Evolutionary conservation across 1,284 basidiomycete species (phyloP).

Genomic region (Mycena citricolor): DNA sequence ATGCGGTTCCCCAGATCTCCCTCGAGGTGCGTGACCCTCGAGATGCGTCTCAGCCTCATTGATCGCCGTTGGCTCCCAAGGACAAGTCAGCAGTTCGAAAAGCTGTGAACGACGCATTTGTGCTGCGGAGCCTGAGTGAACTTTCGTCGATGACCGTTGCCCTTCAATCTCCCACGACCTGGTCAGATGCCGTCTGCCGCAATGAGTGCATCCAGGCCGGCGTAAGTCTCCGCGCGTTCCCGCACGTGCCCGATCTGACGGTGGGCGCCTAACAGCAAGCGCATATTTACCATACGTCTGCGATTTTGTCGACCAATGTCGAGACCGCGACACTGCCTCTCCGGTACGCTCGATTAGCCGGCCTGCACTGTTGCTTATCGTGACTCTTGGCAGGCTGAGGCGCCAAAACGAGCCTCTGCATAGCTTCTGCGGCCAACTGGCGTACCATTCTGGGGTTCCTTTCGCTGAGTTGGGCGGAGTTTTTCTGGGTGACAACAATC

Average conservation of each 20-base stretch:
- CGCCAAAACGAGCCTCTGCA: conserved; percentile 43
- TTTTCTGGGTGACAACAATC: conserved; percentile 41
- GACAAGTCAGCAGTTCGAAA: conserved; percentile 35
- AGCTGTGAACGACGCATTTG: conserved; percentile 61
- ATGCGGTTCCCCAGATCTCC: conserved; percentile 37
- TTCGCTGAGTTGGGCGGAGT: conserved; percentile 61
- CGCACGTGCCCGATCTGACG: conserved; percentile 8
- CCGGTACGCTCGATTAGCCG: conserved; percentile 48
- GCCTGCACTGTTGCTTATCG: conserved; percentile 6
- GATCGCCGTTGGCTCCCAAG: conserved; percentile 16
- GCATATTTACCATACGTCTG: conserved; percentile 56
- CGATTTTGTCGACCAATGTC: conserved; percentile 65
- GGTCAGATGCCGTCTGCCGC: conserved; percentile 46
- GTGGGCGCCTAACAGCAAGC: conserved; percentile 34
- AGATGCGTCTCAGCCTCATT: conserved; percentile 34
- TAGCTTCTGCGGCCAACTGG: conserved; percentile 49
- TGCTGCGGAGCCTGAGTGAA: conserved; percentile 52
- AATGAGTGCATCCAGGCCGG: conserved; percentile 32
- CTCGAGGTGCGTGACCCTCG: conserved; percentile 29
- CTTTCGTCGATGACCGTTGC: conserved; percentile 56
- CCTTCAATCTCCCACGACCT: conserved; percentile 48
- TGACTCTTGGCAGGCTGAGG: conserved; percentile 37
- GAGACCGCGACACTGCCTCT: conserved; percentile 66
- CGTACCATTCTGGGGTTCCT: conserved; percentile 51
- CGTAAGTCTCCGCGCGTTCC: conserved; percentile 34